Evolutionary conservation across 1,284 basidiomycete genomes (phyloP).

Genomic region (Ceratobasidium sp.): DNA sequence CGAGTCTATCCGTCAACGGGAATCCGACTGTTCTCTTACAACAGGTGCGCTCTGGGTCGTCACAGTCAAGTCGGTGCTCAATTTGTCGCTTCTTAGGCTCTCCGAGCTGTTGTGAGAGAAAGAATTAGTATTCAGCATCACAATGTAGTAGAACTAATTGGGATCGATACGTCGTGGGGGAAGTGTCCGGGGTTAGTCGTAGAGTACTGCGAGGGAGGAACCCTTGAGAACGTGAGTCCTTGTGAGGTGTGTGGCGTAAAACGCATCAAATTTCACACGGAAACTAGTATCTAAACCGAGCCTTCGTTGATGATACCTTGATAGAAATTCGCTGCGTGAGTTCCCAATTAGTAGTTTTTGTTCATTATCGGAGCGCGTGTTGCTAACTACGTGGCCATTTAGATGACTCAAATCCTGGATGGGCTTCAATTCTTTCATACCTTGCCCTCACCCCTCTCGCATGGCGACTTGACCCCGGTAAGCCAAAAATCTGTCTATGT

Average conservation of each 20-base stretch:
- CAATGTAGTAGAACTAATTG: background rate
- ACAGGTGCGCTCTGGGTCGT: background rate
- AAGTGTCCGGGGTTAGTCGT: conserved; percentile 9
- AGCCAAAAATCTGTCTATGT: background rate
- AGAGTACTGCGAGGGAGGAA: conserved; percentile 8
- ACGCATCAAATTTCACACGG: background rate
- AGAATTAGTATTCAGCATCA: background rate
- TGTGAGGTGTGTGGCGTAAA: background rate
- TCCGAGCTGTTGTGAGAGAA: background rate
- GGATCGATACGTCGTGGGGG: conserved; percentile 2
- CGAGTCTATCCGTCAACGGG: background rate
- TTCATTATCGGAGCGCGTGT: background rate
- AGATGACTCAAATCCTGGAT: conserved; percentile 10
- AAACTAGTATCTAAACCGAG: background rate
- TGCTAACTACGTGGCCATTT: background rate
- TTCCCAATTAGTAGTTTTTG: background rate
- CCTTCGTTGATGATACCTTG: background rate
- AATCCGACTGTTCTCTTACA: background rate
- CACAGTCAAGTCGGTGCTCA: background rate
- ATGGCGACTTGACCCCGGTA: conserved; percentile 19
- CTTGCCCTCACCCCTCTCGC: background rate
- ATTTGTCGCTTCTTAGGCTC: background rate
- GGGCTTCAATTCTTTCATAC: background rate
- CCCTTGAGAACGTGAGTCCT: conserved; percentile 1
- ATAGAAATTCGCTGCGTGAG: background rate